phyloP scores from a whole-genome alignment of 2,329 filamentous ascomycete genomes.

The Pseudogymnoascus sp. region DNA sequence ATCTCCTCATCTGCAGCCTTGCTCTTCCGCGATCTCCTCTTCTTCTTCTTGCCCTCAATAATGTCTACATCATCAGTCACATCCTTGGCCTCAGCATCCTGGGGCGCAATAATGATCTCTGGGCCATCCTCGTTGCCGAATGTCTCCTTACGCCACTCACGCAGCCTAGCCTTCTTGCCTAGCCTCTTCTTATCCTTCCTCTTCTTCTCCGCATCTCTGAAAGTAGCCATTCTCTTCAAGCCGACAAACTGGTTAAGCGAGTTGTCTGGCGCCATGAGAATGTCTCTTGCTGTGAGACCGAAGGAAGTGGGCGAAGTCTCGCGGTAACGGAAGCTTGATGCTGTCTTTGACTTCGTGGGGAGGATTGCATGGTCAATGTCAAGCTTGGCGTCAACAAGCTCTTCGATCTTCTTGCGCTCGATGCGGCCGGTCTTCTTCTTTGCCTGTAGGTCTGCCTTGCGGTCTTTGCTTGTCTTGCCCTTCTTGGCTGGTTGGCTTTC shows the following conservation, averaged over 20 bases:
- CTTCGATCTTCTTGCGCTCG: slow-evolving; percentile 76
- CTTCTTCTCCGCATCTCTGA: slow-evolving; percentile 85
- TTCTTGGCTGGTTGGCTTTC: slow-evolving; percentile 40
- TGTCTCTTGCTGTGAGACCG: slow-evolving; percentile 82
- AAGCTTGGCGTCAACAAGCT: slow-evolving; percentile 73
- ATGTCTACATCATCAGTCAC: slow-evolving; percentile 25
- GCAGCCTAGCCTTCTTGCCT: slow-evolving; percentile 83
- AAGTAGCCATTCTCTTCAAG: slow-evolving; percentile 88
- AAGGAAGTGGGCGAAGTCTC: slow-evolving; percentile 87
- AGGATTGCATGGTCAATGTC: slow-evolving; percentile 60
- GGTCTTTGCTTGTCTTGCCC: slow-evolving; percentile 51
- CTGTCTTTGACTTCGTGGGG: slow-evolving; percentile 42
- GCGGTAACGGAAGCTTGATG: slow-evolving; percentile 72
- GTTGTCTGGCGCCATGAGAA: slow-evolving; percentile 77
- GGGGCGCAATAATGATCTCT: slow-evolving; percentile 23
- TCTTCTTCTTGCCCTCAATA: slow-evolving; percentile 37
- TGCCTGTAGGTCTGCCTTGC: slow-evolving; percentile 48
- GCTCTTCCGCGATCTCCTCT: slow-evolving; percentile 41
- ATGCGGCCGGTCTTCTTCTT: slow-evolving; percentile 66
- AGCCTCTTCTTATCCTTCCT: slow-evolving; percentile 77
- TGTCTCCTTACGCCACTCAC: slow-evolving; percentile 69
- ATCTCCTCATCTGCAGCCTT: slow-evolving; percentile 16
- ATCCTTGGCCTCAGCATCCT: slow-evolving; percentile 19
- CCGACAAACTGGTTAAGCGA: slow-evolving; percentile 85
- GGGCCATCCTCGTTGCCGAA: slow-evolving; percentile 44